Percentiles rank a stretch among this genome's conserved stretches.
phyloP scores from a whole-genome alignment of 2,329 filamentous ascomycete genomes.

The Penicillium sp. region DNA sequence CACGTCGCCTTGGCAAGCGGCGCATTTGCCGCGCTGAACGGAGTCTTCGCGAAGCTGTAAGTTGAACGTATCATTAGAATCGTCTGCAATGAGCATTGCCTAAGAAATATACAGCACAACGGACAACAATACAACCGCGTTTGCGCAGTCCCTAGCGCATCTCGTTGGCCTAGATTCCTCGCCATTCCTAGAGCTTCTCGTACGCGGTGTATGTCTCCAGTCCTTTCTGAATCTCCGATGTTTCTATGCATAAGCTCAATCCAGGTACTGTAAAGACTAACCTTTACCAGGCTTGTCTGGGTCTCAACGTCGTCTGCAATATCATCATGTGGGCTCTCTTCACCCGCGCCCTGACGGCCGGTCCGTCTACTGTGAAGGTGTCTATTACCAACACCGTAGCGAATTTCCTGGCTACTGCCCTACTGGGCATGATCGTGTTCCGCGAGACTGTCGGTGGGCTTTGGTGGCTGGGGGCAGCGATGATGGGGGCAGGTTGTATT shows the following conservation, averaged over 20 bases:
- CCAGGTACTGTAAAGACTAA: not conserved
- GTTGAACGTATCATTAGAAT: not conserved
- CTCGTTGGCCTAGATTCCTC: slow-evolving; percentile 39
- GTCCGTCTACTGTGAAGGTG: slow-evolving; percentile 58
- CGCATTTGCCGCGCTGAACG: slow-evolving; percentile 60
- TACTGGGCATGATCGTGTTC: slow-evolving; percentile 57
- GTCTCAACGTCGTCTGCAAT: slow-evolving; percentile 59
- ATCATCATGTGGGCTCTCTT: slow-evolving; percentile 63
- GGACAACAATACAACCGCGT: slow-evolving; percentile 53
- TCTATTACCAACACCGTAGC: slow-evolving; percentile 61
- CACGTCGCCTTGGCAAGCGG: slow-evolving; percentile 58
- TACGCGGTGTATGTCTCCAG: slow-evolving; percentile 50
- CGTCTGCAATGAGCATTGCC: not conserved
- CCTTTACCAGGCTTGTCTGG: slow-evolving; percentile 51
- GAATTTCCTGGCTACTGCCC: slow-evolving; percentile 60
- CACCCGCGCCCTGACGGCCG: slow-evolving; percentile 57
- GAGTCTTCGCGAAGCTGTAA: slow-evolving; percentile 63
- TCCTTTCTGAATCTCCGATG: too few species aligned
- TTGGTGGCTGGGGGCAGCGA: slow-evolving; percentile 59
- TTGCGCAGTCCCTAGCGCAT: slow-evolving; percentile 46
- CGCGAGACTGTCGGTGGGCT: slow-evolving; percentile 52
- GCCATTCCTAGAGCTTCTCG: slow-evolving; percentile 46
- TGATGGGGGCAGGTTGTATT: slow-evolving; percentile 59
- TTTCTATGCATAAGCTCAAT: too few species aligned
- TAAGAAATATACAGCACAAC: slow-evolving; percentile 49